phyloP scores from a whole-genome alignment of 345 rosid genomes.

The Lepidium didymum region DNA sequence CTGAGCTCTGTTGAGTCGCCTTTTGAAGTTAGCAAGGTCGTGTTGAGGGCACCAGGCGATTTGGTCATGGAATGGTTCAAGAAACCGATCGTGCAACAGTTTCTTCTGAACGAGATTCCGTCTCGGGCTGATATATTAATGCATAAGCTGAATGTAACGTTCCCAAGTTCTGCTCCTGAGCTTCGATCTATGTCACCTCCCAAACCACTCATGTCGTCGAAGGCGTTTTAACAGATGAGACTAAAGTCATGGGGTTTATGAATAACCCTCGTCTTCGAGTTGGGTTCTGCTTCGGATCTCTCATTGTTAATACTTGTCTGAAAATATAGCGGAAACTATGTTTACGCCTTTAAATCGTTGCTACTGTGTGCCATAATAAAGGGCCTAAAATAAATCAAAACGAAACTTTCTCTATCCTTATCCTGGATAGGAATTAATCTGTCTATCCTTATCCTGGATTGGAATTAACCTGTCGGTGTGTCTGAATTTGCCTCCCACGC shows the following conservation, averaged over 20 bases:
- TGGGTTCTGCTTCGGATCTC: not conserved
- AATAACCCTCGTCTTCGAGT: not conserved
- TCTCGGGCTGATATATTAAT: slow-evolving; percentile 84
- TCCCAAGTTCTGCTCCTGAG: slow-evolving; percentile 96
- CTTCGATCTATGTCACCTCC: slow-evolving; percentile 74
- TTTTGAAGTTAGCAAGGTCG: slow-evolving; percentile 93
- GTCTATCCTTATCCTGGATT: not conserved
- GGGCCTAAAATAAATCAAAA: no score
- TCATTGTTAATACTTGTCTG: slow-evolving; percentile 19
- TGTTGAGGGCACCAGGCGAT: slow-evolving; percentile 86
- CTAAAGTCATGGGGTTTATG: slow-evolving; percentile 1
- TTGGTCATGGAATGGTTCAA: slow-evolving; percentile 94
- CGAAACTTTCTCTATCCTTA: no score
- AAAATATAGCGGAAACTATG: not conserved
- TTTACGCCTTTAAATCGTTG: not conserved
- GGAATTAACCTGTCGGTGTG: not conserved
- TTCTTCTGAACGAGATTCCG: slow-evolving; percentile 85
- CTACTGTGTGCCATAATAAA: not conserved
- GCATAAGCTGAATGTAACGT: slow-evolving; percentile 82
- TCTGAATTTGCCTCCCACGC: not conserved
- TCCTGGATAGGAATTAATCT: no score
- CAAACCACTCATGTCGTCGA: slow-evolving; percentile 43
- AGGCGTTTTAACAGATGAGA: slow-evolving; percentile 11
- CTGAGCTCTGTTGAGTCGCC: slow-evolving; percentile 91
- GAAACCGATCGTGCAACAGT: slow-evolving; percentile 95